Evolutionary conservation across 768 basidiomycete species (phyloP).

Genomic region (Rhodotorula sphaerocarpa): DNA sequence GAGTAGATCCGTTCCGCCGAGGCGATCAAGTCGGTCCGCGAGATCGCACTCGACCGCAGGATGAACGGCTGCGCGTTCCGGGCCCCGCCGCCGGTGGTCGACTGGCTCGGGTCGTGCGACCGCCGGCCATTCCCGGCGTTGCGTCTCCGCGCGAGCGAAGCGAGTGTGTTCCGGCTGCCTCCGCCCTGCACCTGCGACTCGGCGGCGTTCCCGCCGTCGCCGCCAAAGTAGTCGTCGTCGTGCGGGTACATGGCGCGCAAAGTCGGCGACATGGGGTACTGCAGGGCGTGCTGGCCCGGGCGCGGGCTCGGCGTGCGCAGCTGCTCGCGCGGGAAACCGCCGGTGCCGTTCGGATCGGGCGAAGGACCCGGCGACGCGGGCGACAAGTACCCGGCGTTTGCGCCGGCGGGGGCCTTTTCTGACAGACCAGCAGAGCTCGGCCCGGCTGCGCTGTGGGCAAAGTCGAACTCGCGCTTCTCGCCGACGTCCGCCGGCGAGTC

Average conservation of each 20-base stretch:
- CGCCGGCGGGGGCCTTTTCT: too few species aligned
- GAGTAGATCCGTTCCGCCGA: constrained; percentile 94
- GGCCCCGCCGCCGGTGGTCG: constrained; percentile 38
- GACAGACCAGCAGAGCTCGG: too few species aligned
- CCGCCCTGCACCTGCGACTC: neutral
- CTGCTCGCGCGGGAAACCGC: constrained; percentile 12
- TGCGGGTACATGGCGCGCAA: constrained; percentile 37
- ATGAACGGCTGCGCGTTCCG: constrained; percentile 70
- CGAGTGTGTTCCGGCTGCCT: constrained; percentile 8
- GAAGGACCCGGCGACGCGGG: too few species aligned
- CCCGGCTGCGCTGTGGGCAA: neutral
- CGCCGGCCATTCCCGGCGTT: too few species aligned
- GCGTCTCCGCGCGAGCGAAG: constrained; percentile 10
- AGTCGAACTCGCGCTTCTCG: neutral
- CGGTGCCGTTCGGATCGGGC: too few species aligned
- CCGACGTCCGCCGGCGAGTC: neutral
- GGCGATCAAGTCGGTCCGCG: constrained; percentile 76
- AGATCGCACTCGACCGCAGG: constrained; percentile 80
- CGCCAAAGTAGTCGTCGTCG: neutral
- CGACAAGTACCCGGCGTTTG: neutral
- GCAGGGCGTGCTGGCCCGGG: neutral
- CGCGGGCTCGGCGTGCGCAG: constrained; percentile 34
- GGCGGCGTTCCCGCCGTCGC: neutral
- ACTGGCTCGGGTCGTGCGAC: too few species aligned
- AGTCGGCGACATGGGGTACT: constrained; percentile 37